A percentile compares a stretch with the other conserved stretches of the same genome.
Evolutionary conservation across 2,329 filamentous ascomycete species (phyloP).

Genomic region (Ophiosphaerella korrae): DNA sequence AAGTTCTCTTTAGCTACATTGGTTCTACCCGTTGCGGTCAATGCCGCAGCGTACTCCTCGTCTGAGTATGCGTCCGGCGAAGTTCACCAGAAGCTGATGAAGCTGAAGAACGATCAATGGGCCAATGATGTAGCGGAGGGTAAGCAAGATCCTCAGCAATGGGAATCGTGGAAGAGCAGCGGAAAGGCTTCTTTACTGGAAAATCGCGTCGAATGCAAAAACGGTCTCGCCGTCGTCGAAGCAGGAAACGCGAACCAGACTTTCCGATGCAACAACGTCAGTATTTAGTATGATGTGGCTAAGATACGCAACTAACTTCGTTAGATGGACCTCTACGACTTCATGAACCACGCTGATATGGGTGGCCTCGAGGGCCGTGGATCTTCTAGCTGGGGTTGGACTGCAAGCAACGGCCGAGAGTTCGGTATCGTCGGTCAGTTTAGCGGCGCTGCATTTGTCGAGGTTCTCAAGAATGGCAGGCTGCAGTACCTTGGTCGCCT

Average conservation of each 20-base stretch:
- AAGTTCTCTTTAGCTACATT: conserved; percentile 30
- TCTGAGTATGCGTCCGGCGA: conserved; percentile 30
- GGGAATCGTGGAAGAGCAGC: conserved; percentile 23
- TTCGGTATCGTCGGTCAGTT: conserved; percentile 60
- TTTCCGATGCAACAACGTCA: conserved; percentile 31
- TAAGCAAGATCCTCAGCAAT: conserved; percentile 20
- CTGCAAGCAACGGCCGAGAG: conserved; percentile 57
- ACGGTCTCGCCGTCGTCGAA: conserved; percentile 29
- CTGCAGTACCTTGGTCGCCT: conserved; percentile 59
- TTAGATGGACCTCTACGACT: conserved; percentile 61
- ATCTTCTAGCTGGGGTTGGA: conserved; percentile 59
- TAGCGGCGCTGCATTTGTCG: conserved; percentile 60
- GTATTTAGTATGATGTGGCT: background rate
- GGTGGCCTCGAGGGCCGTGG: conserved; percentile 52
- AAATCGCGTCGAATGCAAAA: conserved; percentile 26
- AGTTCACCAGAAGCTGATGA: conserved; percentile 33
- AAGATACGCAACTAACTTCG: conserved; percentile 25
- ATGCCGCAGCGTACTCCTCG: conserved; percentile 27
- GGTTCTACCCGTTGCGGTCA: conserved; percentile 25
- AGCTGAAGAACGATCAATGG: conserved; percentile 34
- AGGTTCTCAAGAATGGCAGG: conserved; percentile 56
- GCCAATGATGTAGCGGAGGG: conserved; percentile 24
- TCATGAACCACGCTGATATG: conserved; percentile 59
- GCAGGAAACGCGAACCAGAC: conserved; percentile 30
- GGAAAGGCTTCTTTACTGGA: conserved; percentile 18